Evolutionary conservation across 148 eudicot species (phyloP).

Genomic region (Diospyros lotus): DNA sequence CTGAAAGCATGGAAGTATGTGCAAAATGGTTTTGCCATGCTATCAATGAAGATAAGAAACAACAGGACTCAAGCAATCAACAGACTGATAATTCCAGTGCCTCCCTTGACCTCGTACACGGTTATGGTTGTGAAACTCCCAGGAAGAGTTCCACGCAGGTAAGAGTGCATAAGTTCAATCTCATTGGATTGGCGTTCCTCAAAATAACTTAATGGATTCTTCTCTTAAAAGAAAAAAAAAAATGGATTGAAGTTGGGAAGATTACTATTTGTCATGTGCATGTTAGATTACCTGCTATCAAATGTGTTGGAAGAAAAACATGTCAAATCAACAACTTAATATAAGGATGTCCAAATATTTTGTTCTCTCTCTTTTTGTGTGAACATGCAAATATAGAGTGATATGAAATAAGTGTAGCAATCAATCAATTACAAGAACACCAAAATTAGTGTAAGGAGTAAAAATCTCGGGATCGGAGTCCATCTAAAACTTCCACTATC

Average conservation of each 20-base stretch:
- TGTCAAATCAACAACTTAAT: too few species aligned
- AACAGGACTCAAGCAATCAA: slow-evolving; percentile 17
- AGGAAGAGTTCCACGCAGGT: slow-evolving; percentile 65
- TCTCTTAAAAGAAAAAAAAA: too few species aligned
- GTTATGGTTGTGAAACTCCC: slow-evolving; percentile 28
- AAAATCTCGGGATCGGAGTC: too few species aligned
- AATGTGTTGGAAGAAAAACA: too few species aligned
- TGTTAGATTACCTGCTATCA: background rate
- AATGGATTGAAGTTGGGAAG: background rate
- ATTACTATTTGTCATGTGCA: background rate
- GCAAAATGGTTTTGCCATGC: slow-evolving; percentile 83
- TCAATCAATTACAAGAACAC: too few species aligned
- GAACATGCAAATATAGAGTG: too few species aligned
- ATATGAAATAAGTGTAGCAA: too few species aligned
- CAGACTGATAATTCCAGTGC: slow-evolving; percentile 21
- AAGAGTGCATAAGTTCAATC: slow-evolving; percentile 5
- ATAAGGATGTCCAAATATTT: too few species aligned
- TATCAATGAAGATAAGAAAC: slow-evolving; percentile 41
- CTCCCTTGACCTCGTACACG: slow-evolving; percentile 31
- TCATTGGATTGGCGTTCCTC: background rate
- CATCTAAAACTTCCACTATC: too few species aligned
- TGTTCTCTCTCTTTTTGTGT: too few species aligned
- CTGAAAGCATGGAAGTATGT: slow-evolving; percentile 99
- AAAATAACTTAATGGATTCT: slow-evolving; percentile 2
- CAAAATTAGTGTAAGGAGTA: too few species aligned